Evolutionary conservation across 2,329 filamentous ascomycete genomes (phyloP).

Genomic region (Diaporthe citriasiana): DNA sequence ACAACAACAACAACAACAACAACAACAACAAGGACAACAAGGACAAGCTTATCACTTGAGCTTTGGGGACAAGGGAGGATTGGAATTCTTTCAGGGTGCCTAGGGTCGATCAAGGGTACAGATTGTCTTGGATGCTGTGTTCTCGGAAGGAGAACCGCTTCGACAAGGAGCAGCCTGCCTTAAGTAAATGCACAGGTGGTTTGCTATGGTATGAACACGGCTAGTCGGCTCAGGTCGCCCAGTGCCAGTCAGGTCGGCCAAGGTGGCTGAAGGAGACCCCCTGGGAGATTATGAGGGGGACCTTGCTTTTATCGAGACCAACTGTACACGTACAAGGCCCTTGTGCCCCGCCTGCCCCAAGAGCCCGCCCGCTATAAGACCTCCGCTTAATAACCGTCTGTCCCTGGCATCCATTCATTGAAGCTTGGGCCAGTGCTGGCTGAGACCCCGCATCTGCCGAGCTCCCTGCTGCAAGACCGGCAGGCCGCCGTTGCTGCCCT

Average conservation of each 20-base stretch:
- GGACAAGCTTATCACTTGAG: not conserved
- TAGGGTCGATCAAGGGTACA: not conserved
- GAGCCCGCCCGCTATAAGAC: slow-evolving; percentile 1
- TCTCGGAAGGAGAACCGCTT: not conserved
- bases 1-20: not conserved
- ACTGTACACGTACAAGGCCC: not conserved
- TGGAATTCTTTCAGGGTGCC: not conserved
- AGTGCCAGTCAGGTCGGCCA: slow-evolving; percentile 24
- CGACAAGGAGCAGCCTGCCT: slow-evolving; percentile 21
- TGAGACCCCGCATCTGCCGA: slow-evolving; percentile 21
- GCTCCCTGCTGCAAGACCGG: not conserved
- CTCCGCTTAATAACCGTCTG: not conserved
- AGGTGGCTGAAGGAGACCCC: slow-evolving; percentile 30
- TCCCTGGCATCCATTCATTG: not conserved
- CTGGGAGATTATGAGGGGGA: slow-evolving; percentile 29
- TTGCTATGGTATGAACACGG: not conserved
- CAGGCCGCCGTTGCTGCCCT: not conserved
- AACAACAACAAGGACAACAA: not conserved
- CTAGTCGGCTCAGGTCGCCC: slow-evolving; percentile 28
- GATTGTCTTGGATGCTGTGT: slow-evolving; percentile 6
- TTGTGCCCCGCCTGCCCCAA: slow-evolving; percentile 9
- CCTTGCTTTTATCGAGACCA: not conserved
- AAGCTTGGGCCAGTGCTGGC: slow-evolving; percentile 17
- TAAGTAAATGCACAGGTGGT: slow-evolving; percentile 25
- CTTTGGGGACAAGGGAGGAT: not conserved